Percentiles rank a stretch among this genome's conserved stretches.
Evolutionary conservation across 805 yeast species (phyloP).

Genomic region (Candida mattraensis): DNA sequence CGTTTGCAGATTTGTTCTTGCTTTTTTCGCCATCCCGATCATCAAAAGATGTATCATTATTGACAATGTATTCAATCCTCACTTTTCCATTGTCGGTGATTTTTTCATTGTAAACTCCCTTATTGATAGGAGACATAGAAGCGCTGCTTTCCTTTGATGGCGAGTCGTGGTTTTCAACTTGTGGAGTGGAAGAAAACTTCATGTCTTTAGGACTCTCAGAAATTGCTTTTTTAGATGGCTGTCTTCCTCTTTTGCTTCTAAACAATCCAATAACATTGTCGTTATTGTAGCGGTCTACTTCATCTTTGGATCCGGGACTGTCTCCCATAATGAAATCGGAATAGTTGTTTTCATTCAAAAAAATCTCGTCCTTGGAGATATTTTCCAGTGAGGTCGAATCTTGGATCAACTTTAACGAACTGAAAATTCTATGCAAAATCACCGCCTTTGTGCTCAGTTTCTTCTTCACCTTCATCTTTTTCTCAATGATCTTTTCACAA

Average conservation of each 20-base stretch:
- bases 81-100: constrained; percentile 48
- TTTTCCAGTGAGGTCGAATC: constrained; percentile 62
- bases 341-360: constrained; percentile 36
- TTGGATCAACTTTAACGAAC: constrained; percentile 71
- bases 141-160: no score
- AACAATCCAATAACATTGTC: constrained; percentile 28
- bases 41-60: constrained; percentile 27
- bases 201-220: not conserved
- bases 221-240: constrained; percentile 5
- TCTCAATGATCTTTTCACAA: constrained; percentile 72
- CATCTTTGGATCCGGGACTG: constrained; percentile 26
- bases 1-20: constrained; percentile 11
- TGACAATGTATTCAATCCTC: constrained; percentile 43
- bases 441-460: constrained; percentile 73
- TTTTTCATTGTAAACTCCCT: constrained; percentile 42
- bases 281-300: constrained; percentile 24
- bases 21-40: constrained; percentile 5
- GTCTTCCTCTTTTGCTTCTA: constrained; percentile 21
- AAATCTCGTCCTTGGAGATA: constrained; percentile 35
- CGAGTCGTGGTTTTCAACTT: no score
- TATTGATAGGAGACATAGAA: no score
- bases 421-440: constrained; percentile 73
- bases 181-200: no score
- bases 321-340: constrained; percentile 34
- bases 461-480: constrained; percentile 65